Conservation (phyloP, 2,329 filamentous ascomycete genomes). For the Monascus ruber region DNA sequence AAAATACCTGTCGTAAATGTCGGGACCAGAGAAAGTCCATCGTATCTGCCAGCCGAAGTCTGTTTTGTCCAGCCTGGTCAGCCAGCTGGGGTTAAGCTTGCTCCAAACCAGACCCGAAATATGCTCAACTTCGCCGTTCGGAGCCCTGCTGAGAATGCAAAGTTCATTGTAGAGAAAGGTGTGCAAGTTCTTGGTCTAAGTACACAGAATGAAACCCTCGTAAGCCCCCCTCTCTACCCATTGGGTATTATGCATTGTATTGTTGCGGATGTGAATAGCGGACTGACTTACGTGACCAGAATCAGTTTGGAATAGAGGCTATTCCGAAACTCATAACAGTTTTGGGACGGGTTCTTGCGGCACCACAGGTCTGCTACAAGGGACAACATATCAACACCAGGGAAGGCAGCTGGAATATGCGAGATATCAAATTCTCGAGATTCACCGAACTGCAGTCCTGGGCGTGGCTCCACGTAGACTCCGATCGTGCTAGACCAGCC, state of each 20-base stretch:
- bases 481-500: neutral
- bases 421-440: constrained; percentile 43
- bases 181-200: constrained; percentile 46
- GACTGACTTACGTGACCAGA: constrained; percentile 15
- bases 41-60: constrained; percentile 56
- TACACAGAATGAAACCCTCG: constrained; percentile 34
- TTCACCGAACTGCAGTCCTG: constrained; percentile 28
- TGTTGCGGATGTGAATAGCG: neutral
- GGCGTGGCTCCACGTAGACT: constrained; percentile 17
- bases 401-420: constrained; percentile 62
- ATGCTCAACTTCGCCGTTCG: constrained; percentile 68
- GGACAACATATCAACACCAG: constrained; percentile 9
- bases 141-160: constrained; percentile 53
- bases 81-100: constrained; percentile 48
- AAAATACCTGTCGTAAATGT: constrained; percentile 55
- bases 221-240: constrained; percentile 12
- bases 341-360: constrained; percentile 52
- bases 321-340: constrained; percentile 53
- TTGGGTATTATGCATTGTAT: neutral
- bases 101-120: constrained; percentile 46
- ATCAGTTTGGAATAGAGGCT: constrained; percentile 49
- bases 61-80: constrained; percentile 56
- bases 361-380: constrained; percentile 52
- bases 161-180: constrained; percentile 52
- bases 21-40: constrained; percentile 45